Base-by-base conservation (phyloP, 805 yeast genomes). In the Starmera pachycereana region DNA sequence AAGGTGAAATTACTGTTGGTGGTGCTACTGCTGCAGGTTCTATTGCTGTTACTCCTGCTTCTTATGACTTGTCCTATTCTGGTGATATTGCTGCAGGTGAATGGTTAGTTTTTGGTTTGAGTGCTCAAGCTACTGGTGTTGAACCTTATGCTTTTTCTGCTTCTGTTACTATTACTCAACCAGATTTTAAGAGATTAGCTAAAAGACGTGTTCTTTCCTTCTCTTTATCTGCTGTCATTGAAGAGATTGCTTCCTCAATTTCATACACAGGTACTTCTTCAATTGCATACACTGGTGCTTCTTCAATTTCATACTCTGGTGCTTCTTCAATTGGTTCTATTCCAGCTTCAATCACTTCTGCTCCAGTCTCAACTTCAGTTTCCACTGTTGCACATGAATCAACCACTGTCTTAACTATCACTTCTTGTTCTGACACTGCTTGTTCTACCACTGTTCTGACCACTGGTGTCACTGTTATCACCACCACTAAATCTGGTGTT, bases 401-500 rank as follows among this genome's bases (percentile, higher is more conserved):
- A 22, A 22, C 27, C 27, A 22, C 27, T 8, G 27, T 22, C 9
- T 6, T 22, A 6, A 22, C 27, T 8, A 22, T 22, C 9, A 22
- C 37, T 29, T n/a, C 29, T n/a, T 8, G 14, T 13, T n/a, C 31
- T 12, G 13, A 33, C 32, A 30, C 35, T n/a, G 35, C 30, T 25
- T 36, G 43, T 12, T 35, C 44, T 28, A 31, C 51, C 33, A 38
- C 25, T 35, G 42, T 47, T 36, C 22, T 30, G 30, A 53, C 56
- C 28, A 40, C 49, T 33, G 44, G 40, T 37, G 51, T 48, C 40
- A 45, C 53, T 29, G 49, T 43, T 32, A 56, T 59, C 35, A 57
- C 58, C 37, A 49, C 46, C 40, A 65, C 70, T 32, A 45, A 52
- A 32, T 16, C 37, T 16, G 52, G 52, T 41, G 44, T 32, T 6